Conservation (phyloP, 768 basidiomycete genomes). For the Podaxis rugospora region DNA sequence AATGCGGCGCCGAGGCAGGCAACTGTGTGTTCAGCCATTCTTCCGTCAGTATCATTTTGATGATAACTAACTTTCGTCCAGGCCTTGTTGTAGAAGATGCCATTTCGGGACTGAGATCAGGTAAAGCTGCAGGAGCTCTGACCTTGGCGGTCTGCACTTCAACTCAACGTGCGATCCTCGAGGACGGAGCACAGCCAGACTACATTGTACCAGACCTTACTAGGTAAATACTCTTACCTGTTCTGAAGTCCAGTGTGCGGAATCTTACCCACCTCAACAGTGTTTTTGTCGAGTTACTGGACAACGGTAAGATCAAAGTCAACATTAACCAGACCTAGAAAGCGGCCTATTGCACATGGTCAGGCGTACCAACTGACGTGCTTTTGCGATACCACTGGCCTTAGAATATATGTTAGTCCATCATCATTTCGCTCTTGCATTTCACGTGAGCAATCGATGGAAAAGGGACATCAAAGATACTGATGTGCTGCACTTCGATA, state of each 20-base stretch:
- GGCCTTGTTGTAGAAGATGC: conserved; percentile 91
- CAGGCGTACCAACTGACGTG: background rate
- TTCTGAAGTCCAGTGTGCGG: background rate
- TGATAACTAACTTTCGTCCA: conserved; percentile 20
- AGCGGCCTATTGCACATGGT: background rate
- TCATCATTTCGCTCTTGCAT: background rate
- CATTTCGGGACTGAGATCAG: conserved; percentile 73
- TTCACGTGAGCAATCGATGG: background rate
- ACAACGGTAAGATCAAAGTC: conserved; percentile 39
- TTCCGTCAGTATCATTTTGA: background rate
- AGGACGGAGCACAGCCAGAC: conserved; percentile 53
- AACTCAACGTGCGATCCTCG: conserved; percentile 51
- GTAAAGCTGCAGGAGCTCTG: conserved; percentile 68
- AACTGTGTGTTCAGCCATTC: conserved; percentile 41
- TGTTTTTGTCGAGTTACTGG: conserved; percentile 39
- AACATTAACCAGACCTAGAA: conserved; percentile 32
- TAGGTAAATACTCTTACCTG: conserved; percentile 37
- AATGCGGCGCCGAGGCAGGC: conserved; percentile 47
- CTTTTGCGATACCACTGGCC: background rate
- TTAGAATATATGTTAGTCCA: too few species aligned
- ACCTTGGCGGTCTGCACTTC: conserved; percentile 86
- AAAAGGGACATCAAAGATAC: background rate
- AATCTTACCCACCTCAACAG: conserved; percentile 21
- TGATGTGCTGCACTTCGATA: background rate
- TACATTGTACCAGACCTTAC: conserved; percentile 69